Evolutionary conservation across 1,284 basidiomycete genomes (phyloP).

Genomic region (Tilletia walkeri): DNA sequence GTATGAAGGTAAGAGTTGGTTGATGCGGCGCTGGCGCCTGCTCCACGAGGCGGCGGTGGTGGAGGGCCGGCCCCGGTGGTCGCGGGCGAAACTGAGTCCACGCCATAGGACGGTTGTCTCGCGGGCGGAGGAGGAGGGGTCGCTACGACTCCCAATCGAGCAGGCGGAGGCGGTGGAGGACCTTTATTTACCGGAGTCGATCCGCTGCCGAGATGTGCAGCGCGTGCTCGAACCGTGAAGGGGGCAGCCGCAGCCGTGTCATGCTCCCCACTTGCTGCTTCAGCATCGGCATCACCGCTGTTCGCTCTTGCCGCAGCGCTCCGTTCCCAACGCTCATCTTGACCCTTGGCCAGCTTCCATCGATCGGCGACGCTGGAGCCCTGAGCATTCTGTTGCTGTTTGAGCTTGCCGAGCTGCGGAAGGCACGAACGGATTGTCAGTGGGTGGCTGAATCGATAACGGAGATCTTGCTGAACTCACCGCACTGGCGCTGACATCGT

Average conservation of each 20-base stretch:
- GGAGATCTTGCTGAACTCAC: neutral
- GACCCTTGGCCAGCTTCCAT: neutral
- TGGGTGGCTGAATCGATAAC: neutral
- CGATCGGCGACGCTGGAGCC: neutral
- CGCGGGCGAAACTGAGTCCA: neutral
- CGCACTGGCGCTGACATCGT: conserved; percentile 10
- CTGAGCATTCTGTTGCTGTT: conserved; percentile 15
- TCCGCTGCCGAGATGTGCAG: conserved; percentile 1
- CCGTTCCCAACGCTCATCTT: conserved; percentile 5
- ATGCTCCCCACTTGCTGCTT: neutral
- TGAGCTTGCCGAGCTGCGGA: conserved; percentile 7
- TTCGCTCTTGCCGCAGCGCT: neutral
- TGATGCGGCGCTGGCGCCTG: neutral
- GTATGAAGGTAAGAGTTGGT: no score
- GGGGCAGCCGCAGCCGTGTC: neutral
- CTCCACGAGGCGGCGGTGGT: neutral
- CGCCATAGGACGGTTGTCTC: neutral
- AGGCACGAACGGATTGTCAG: neutral
- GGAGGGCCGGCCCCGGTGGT: neutral
- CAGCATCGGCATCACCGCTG: neutral
- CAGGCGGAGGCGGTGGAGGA: conserved; percentile 1
- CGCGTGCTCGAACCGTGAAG: neutral
- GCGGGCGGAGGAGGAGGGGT: conserved; percentile 11
- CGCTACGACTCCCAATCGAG: neutral
- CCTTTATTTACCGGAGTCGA: neutral